A percentile compares a stretch with the other conserved stretches of the same genome.
phyloP scores from a whole-genome alignment of 2,329 filamentous ascomycete species.

The Orbilia brochopaga region DNA sequence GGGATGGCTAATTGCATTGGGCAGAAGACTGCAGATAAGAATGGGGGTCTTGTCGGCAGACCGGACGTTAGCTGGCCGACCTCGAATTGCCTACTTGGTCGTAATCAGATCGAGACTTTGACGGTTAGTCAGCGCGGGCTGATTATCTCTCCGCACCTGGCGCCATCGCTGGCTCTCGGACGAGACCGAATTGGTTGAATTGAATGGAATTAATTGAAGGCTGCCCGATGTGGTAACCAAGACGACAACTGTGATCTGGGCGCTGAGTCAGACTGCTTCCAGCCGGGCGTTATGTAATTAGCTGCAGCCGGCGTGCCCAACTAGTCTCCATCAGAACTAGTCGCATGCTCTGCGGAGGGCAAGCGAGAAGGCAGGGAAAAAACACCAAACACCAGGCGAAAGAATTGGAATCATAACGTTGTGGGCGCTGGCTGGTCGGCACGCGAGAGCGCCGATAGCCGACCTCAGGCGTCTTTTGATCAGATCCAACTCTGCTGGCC shows the following conservation, averaged over 20 bases:
- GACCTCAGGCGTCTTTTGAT: background rate
- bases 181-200: background rate
- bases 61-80: slow-evolving; percentile 3
- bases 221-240: background rate
- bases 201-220: background rate
- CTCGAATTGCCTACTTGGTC: background rate
- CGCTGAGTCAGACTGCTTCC: background rate
- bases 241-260: background rate
- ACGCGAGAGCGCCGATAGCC: slow-evolving; percentile 8
- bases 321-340: background rate
- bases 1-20: too few species aligned
- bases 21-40: too few species aligned
- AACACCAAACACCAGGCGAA: too few species aligned
- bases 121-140: slow-evolving; percentile 4
- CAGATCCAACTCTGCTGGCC: too few species aligned
- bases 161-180: background rate
- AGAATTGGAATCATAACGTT: background rate
- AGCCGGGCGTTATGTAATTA: background rate
- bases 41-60: background rate
- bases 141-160: background rate
- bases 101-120: background rate
- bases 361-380: too few species aligned
- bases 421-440: background rate
- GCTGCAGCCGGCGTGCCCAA: background rate
- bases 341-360: too few species aligned